Evolutionary conservation across 306 rosid genomes (phyloP).

Genomic region (Castanea mollissima): DNA sequence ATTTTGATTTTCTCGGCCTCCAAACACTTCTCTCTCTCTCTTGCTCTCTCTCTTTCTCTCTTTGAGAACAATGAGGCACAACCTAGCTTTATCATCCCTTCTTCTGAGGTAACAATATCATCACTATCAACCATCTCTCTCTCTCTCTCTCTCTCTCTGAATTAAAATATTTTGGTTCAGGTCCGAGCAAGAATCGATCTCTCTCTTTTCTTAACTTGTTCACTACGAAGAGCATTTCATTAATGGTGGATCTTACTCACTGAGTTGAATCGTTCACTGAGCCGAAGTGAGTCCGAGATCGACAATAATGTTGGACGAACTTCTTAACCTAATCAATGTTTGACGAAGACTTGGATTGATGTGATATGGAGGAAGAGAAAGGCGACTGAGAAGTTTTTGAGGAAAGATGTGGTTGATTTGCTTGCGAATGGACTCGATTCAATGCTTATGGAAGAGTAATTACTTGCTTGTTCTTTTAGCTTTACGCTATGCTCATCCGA

Average conservation of each 20-base stretch:
- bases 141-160: no score
- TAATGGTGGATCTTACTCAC: conserved; percentile 28
- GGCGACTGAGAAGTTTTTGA: conserved; percentile 87
- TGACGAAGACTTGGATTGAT: conserved; percentile 89
- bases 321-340: conserved; percentile 60
- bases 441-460: conserved; percentile 87
- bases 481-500: conserved; percentile 4
- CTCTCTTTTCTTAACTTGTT: conserved; percentile 4
- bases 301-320: conserved; percentile 67
- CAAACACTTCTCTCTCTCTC: no score
- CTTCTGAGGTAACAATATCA: no score
- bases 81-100: no score
- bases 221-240: conserved; percentile 25
- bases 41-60: no score
- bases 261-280: conserved; percentile 26
- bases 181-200: neutral
- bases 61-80: no score
- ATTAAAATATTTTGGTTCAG: no score
- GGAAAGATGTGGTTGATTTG: conserved; percentile 86
- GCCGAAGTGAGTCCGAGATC: conserved; percentile 21
- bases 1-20: no score
- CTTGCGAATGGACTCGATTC: conserved; percentile 64
- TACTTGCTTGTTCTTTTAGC: neutral
- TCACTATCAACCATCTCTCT: no score
- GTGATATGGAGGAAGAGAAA: conserved; percentile 86